Base-by-base conservation (phyloP, 2,329 filamentous ascomycete genomes). In the Pseudogymnoascus sp. region DNA sequence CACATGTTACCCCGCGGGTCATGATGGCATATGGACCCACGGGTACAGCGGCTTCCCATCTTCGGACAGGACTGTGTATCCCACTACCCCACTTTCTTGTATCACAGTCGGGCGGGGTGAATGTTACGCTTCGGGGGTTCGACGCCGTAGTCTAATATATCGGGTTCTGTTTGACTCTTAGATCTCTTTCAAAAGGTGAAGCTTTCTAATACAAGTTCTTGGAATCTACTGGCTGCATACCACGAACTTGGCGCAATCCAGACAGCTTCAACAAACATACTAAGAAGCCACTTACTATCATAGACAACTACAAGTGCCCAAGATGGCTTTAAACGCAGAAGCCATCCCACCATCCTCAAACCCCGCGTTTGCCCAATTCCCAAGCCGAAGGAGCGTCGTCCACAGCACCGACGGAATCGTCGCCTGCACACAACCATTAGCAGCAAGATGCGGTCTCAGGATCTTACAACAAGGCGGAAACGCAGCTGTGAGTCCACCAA, bases 371-470 rank as follows among this genome's bases (percentile, higher is more conserved):
- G 78, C 81, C 66, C 82, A 83, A 66, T 93, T 91, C 73, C 76
- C 90, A 8, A 96, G 91, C 69, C 85, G 93, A 40, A 82, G 95
- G 67, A 97, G 93, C 70, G 92, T 96, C 11, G 91, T 97, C 11
- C 93, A 97, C 74, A 96, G 91, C 74, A 93, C 90, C 4, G 88
- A 93, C 71, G 93, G 92, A 54, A 96, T 97, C 64, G 90, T 97
- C 59, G 84, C 93, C 10, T 96, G 89, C 73, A 90, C 91, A 1
- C 93, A 97, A 75, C 92, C 95, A 12, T 80, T 97, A 63, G 95
- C 95, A 5, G 89, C 90, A 23, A 90, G 90, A 76, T 96, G 92
- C 65, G 95, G 95, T 21, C 84, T 97, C 62, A 86, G 89, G 64
- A 82, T 97, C 40, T 78, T 99, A n/a, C 84, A 87, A 64, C 86